A percentile compares a stretch with the other conserved stretches of the same genome.
phyloP scores from a whole-genome alignment of 2,329 filamentous ascomycete genomes.

The Trichoderma atroviride region DNA sequence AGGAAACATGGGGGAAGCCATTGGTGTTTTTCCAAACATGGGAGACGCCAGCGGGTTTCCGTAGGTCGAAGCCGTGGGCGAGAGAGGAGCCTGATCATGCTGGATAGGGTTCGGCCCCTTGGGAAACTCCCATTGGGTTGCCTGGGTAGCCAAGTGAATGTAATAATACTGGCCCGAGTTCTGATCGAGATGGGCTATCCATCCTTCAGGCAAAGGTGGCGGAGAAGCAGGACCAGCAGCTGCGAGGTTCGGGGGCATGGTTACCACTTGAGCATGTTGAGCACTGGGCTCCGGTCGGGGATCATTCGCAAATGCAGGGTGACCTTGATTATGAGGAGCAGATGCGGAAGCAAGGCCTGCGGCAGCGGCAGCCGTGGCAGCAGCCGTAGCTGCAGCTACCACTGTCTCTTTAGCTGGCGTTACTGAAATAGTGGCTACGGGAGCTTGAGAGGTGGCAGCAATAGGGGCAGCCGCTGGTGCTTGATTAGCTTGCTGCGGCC shows the following conservation, averaged over 20 bases:
- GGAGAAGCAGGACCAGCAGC: constrained; percentile 73
- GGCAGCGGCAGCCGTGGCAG: constrained; percentile 32
- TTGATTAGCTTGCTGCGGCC: constrained; percentile 43
- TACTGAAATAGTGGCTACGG: constrained; percentile 31
- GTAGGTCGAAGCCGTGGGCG: constrained; percentile 76
- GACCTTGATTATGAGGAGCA: constrained; percentile 62
- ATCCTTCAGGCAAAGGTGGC: constrained; percentile 92
- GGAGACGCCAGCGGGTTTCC: constrained; percentile 74
- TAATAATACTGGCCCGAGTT: constrained; percentile 99
- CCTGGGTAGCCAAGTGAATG: constrained; percentile 91
- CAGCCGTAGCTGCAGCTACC: constrained; percentile 29
- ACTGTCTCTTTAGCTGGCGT: constrained; percentile 36
- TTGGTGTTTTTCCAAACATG: constrained; percentile 56
- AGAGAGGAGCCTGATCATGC: constrained; percentile 79
- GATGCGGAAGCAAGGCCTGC: constrained; percentile 49
- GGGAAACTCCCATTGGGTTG: constrained; percentile 98
- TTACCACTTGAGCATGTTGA: constrained; percentile 50
- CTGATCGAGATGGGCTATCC: constrained; percentile 95
- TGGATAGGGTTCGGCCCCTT: constrained; percentile 91
- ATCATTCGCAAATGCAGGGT: constrained; percentile 92
- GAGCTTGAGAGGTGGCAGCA: constrained; percentile 34
- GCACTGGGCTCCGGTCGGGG: constrained; percentile 56
- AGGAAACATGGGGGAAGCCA: constrained; percentile 79
- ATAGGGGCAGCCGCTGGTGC: constrained; percentile 29
- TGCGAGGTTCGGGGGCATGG: constrained; percentile 43